These are phyloP conservation scores for Multifurca ochricompacta DNA, from an alignment of 768 basidiomycete species.

Conservation along the genomic window DNA sequence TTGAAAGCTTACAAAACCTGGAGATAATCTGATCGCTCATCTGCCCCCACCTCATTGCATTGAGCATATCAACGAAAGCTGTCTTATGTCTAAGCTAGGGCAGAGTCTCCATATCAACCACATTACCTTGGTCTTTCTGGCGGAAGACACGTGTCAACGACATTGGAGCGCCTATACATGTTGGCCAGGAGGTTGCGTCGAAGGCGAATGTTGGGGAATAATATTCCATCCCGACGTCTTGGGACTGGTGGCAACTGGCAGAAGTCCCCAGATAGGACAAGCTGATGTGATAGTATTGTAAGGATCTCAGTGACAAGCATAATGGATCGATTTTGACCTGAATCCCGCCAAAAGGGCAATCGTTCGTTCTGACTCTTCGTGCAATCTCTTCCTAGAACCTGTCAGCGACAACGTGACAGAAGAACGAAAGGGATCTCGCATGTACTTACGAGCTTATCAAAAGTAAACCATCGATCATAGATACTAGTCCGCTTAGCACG, in stretches of 20 bases:
- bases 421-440: not conserved
- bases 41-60: slow-evolving; percentile 75
- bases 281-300: slow-evolving; percentile 33
- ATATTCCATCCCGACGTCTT: slow-evolving; percentile 38
- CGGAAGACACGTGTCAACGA: slow-evolving; percentile 72
- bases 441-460: slow-evolving; percentile 65
- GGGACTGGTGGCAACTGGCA: slow-evolving; percentile 84
- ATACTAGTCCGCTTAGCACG: slow-evolving; percentile 43
- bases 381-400: slow-evolving; percentile 51
- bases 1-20: slow-evolving; percentile 49
- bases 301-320: not conserved
- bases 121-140: slow-evolving; percentile 70
- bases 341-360: slow-evolving; percentile 74
- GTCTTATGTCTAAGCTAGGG: not conserved
- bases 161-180: slow-evolving; percentile 50
- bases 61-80: slow-evolving; percentile 77
- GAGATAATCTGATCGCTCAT: slow-evolving; percentile 37
- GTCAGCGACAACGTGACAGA: slow-evolving; percentile 23
- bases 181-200: slow-evolving; percentile 66
- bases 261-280: slow-evolving; percentile 83
- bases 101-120: not conserved
- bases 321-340: slow-evolving; percentile 40
- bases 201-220: slow-evolving; percentile 61
- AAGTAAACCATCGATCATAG: slow-evolving; percentile 81
- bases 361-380: slow-evolving; percentile 42